Evolutionary conservation across 1,284 basidiomycete genomes (phyloP).

Genomic region (Takashimella tepidaria): DNA sequence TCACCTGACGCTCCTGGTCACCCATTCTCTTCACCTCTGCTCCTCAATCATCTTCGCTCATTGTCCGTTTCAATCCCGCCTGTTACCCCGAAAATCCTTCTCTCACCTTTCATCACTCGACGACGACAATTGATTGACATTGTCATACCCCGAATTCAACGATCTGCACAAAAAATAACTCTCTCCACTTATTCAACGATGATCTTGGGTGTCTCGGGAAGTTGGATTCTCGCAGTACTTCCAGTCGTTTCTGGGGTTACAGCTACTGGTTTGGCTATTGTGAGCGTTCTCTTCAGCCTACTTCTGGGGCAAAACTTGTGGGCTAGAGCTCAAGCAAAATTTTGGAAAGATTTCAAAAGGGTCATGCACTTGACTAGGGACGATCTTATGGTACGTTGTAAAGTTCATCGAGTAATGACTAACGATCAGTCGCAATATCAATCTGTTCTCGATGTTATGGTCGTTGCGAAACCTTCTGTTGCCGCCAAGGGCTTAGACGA

Average conservation of each 20-base stretch:
- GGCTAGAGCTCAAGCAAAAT: slow-evolving; percentile 63
- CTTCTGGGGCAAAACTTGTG: slow-evolving; percentile 66
- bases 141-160: slow-evolving; percentile 60
- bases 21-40: slow-evolving; percentile 59
- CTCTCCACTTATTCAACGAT: slow-evolving; percentile 49
- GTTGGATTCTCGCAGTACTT: slow-evolving; percentile 29
- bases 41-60: slow-evolving; percentile 60
- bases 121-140: slow-evolving; percentile 57
- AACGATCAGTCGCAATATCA: slow-evolving; percentile 17
- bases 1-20: slow-evolving; percentile 45
- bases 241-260: slow-evolving; percentile 45
- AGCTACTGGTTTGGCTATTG: slow-evolving; percentile 58
- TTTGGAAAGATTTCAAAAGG: slow-evolving; percentile 68
- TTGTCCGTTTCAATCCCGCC: slow-evolving; percentile 52
- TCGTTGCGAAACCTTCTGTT: slow-evolving; percentile 32
- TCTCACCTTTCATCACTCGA: slow-evolving; percentile 56
- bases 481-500: slow-evolving; percentile 51
- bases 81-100: slow-evolving; percentile 55
- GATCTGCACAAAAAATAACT: slow-evolving; percentile 60
- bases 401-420: background rate
- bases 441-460: slow-evolving; percentile 31
- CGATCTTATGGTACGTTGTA: slow-evolving; percentile 52
- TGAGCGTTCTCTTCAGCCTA: slow-evolving; percentile 56
- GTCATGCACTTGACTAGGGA: slow-evolving; percentile 64
- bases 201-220: slow-evolving; percentile 48